These are phyloP conservation scores for Penicillium corylophilum DNA, from an alignment of 2,329 filamentous ascomycete genomes.

Conservation along the genomic window DNA sequence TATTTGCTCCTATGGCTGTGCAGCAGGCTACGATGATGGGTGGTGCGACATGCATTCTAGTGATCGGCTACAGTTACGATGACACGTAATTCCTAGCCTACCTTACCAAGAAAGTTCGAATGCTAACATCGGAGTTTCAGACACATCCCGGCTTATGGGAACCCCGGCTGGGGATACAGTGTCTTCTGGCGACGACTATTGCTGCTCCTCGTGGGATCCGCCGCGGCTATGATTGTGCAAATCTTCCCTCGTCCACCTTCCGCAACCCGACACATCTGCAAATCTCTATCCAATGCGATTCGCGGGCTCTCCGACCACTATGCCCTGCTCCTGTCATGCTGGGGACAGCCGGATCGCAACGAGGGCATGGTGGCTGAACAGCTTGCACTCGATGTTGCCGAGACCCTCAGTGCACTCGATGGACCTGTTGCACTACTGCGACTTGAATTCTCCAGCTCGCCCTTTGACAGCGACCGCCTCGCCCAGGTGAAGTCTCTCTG, in stretches of 20 bases:
- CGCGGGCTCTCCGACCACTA: slow-evolving; percentile 51
- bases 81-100: slow-evolving; percentile 30
- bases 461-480: slow-evolving; percentile 38
- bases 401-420: slow-evolving; percentile 33
- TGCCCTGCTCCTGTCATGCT: slow-evolving; percentile 49
- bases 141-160: slow-evolving; percentile 46
- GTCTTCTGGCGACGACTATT: slow-evolving; percentile 51
- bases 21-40: slow-evolving; percentile 40
- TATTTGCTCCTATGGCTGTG: slow-evolving; percentile 33
- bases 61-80: slow-evolving; percentile 51
- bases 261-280: slow-evolving; percentile 46
- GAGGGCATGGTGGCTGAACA: slow-evolving; percentile 29
- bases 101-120: background rate
- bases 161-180: slow-evolving; percentile 48
- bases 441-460: slow-evolving; percentile 42
- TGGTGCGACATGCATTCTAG: slow-evolving; percentile 45
- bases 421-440: slow-evolving; percentile 35
- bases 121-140: slow-evolving; percentile 13
- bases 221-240: slow-evolving; percentile 47
- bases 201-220: slow-evolving; percentile 48
- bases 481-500: slow-evolving; percentile 33
- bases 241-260: slow-evolving; percentile 51
- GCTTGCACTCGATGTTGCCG: slow-evolving; percentile 34
- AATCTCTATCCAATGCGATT: slow-evolving; percentile 47
- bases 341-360: slow-evolving; percentile 32